Evolutionary conservation across 768 basidiomycete genomes (phyloP), one percentile per base, ranked within the genome.

Genomic region (Candolleomyces aberdarensis): DNA sequence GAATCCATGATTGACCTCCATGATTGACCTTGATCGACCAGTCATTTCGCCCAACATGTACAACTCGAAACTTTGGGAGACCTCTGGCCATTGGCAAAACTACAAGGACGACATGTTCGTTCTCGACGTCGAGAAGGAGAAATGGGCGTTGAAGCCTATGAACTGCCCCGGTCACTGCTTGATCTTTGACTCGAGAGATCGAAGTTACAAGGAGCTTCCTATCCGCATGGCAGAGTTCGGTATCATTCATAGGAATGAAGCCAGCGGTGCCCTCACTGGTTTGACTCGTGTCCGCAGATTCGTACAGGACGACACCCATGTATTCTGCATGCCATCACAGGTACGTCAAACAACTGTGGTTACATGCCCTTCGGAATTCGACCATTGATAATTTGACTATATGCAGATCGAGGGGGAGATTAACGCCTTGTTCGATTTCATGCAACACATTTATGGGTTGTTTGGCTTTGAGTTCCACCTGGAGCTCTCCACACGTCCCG

Each of bases 151-250:
- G 61, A 97, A 98, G 76, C 97, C 97, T 19, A 99, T 99, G 97
- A 99, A 99, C 75, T 98, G 97, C 78, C 97, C 92, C 0, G 96
- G 96, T 5, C 97, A 98, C 72, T 95, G 92, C 74, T 74, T 98
- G 54, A 92, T 99, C 66, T 99, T 98, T 70, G 96, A 94, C 75
- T 90, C 92, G 26, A 83, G 92, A 60, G 96, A 97, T 73, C 86
- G 97, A 63, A 89, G 87, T 62, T 98, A 98, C 78, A 91, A 88
- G 72, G 97, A 99, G 74, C 82, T 98, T 14, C 97, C 97, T 8
- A 88, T 99, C 65, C 88, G 97, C 29, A 94, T 98, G 91, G 96
- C 96, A 5, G 97, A 99, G 71, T 99, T 99, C 69, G 97, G 97
- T 65, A 93, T 98, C 65, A 82, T 98, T 56, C 97, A 98, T 74